Conservation (phyloP, 2,329 filamentous ascomycete genomes). For the Fusarium protoensiforme region DNA sequence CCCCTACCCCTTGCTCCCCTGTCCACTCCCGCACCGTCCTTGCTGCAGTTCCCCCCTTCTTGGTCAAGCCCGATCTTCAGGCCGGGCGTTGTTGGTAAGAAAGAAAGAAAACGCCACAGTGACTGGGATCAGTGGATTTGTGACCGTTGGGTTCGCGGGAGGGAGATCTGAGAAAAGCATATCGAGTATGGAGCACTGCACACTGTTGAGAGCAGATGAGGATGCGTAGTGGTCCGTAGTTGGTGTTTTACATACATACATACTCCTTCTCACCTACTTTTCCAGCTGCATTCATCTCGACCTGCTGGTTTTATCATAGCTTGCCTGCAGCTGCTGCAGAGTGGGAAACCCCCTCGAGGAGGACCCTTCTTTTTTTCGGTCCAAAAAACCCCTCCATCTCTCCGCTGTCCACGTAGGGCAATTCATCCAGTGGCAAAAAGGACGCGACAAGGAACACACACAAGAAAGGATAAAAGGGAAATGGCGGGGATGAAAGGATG, state of each 20-base stretch:
- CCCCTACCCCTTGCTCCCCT: background rate
- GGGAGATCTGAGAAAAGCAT: background rate
- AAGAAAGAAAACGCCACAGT: background rate
- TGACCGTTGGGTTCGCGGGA: background rate
- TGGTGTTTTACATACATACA: background rate
- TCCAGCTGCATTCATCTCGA: background rate
- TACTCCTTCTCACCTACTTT: background rate
- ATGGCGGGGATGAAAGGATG: background rate
- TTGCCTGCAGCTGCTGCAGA: background rate
- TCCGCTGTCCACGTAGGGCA: background rate
- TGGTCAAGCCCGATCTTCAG: background rate
- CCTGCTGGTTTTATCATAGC: background rate
- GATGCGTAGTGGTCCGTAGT: background rate
- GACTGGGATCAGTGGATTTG: background rate
- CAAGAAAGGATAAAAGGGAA: background rate
- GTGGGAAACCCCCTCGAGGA: background rate
- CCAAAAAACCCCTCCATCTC: background rate
- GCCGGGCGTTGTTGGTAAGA: background rate
- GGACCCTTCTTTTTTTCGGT: background rate
- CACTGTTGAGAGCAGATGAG: background rate
- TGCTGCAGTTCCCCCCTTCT: background rate
- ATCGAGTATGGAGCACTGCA: background rate
- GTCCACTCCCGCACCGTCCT: background rate
- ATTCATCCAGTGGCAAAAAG: slow-evolving; percentile 26
- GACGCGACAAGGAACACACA: background rate